Conservation (phyloP, 768 basidiomycete genomes). For the Trametes maxima region DNA sequence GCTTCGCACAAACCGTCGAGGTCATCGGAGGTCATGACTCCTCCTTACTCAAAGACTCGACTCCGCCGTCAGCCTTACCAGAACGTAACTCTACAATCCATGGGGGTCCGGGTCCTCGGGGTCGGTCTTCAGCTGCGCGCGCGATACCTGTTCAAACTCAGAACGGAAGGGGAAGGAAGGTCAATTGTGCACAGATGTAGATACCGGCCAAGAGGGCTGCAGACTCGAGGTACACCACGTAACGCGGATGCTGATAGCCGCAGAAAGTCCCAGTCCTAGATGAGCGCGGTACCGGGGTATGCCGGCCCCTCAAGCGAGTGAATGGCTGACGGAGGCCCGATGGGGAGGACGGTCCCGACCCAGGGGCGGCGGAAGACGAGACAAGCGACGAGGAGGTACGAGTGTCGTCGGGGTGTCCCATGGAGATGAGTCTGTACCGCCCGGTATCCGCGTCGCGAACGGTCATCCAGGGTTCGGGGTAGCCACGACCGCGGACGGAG, state of each 20-base stretch:
- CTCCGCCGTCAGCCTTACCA: constrained; percentile 9
- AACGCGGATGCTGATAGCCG: too few relatives aligned
- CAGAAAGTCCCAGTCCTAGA: too few relatives aligned
- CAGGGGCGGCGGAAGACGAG: not conserved
- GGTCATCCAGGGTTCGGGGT: constrained; percentile 5
- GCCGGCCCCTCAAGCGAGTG: too few relatives aligned
- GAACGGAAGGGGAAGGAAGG: constrained; percentile 1
- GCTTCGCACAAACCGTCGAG: not conserved
- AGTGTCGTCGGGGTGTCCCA: not conserved
- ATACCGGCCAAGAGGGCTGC: not conserved
- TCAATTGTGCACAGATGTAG: not conserved
- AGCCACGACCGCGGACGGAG: not conserved
- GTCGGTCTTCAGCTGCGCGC: constrained; percentile 13
- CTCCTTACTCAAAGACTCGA: not conserved
- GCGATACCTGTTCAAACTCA: not conserved
- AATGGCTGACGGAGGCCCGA: not conserved
- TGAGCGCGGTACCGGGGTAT: too few relatives aligned
- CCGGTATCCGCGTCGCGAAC: not conserved
- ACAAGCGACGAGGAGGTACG: not conserved
- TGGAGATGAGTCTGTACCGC: not conserved
- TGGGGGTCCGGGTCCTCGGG: not conserved
- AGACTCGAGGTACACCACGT: not conserved
- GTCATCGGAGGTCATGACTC: constrained; percentile 6
- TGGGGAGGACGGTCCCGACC: not conserved
- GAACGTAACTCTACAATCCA: not conserved